Percentiles rank a stretch among this genome's conserved stretches.
These are phyloP conservation scores for Theobroma grandiflorum DNA, from an alignment of 441 rosid genomes.

Conservation along the genomic window DNA sequence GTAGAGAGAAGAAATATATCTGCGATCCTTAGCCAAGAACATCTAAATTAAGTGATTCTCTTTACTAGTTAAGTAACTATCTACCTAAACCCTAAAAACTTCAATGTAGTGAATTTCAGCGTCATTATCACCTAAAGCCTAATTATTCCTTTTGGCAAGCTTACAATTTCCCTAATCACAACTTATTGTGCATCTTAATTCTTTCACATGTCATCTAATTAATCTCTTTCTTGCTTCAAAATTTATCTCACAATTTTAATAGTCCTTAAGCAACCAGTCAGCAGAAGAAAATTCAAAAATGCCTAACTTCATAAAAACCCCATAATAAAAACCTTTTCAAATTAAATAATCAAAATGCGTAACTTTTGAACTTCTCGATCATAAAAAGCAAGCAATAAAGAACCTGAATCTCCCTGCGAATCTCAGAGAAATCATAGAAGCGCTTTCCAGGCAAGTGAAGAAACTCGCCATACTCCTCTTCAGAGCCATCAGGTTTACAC, in stretches of 20 bases:
- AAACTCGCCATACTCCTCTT: slow-evolving; percentile 88
- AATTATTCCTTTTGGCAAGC: slow-evolving; percentile 12
- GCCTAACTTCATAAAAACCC: neutral
- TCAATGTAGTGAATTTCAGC: neutral
- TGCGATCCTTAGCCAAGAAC: neutral
- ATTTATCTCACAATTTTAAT: slow-evolving; percentile 5
- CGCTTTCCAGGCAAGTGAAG: slow-evolving; percentile 77
- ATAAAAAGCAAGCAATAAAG: slow-evolving; percentile 17
- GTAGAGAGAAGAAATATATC: neutral
- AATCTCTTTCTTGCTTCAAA: neutral
- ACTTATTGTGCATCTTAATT: slow-evolving; percentile 1
- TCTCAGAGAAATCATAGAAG: slow-evolving; percentile 75
- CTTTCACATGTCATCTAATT: neutral
- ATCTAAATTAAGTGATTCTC: neutral
- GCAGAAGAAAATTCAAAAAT: neutral
- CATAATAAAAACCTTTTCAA: neutral
- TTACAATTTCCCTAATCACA: neutral
- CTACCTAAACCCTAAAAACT: neutral
- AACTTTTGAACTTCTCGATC: neutral
- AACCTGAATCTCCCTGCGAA: slow-evolving; percentile 85
- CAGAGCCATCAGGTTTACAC: slow-evolving; percentile 56
- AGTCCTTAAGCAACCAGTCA: slow-evolving; percentile 16
- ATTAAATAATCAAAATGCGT: slow-evolving; percentile 8
- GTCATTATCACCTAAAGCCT: slow-evolving; percentile 15
- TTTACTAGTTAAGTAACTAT: neutral